A percentile compares a stretch with the other conserved stretches of the same genome.
phyloP scores from a whole-genome alignment of 257 asterid genomes.

The Lycium barbarum region DNA sequence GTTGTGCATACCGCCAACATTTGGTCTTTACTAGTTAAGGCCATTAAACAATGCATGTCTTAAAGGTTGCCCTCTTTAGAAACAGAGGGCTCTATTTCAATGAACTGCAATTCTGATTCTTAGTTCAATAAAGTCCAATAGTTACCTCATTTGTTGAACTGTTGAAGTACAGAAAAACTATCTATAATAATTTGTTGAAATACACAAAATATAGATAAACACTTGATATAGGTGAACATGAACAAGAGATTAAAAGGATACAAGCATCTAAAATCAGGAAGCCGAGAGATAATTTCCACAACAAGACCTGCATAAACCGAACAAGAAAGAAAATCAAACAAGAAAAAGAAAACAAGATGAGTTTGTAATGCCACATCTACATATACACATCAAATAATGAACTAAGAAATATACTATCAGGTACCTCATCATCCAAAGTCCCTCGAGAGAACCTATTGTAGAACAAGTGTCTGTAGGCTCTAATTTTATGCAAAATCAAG shows the following conservation, averaged over 20 bases:
- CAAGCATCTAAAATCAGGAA: slow-evolving; percentile 72
- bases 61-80: not conserved
- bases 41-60: slow-evolving; percentile 20
- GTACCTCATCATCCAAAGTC: slow-evolving; percentile 58
- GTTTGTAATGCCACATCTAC: not conserved
- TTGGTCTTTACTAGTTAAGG: slow-evolving; percentile 70
- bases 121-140: slow-evolving; percentile 12
- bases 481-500: slow-evolving; percentile 88
- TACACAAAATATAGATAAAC: not conserved
- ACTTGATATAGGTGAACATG: not conserved
- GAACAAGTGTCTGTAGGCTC: slow-evolving; percentile 85
- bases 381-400: not conserved
- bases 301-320: slow-evolving; percentile 56
- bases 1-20: slow-evolving; percentile 54
- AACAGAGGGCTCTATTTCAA: not conserved
- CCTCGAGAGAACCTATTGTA: slow-evolving; percentile 59
- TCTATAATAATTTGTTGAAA: not conserved
- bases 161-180: not conserved
- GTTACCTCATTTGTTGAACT: not conserved
- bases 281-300: slow-evolving; percentile 60
- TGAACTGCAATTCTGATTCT: not conserved
- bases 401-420: not conserved
- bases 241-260: slow-evolving; percentile 53
- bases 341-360: not conserved
- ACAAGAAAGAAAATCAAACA: not conserved